Conservation (phyloP, 306 rosid species). For the Glycine latifolia region DNA sequence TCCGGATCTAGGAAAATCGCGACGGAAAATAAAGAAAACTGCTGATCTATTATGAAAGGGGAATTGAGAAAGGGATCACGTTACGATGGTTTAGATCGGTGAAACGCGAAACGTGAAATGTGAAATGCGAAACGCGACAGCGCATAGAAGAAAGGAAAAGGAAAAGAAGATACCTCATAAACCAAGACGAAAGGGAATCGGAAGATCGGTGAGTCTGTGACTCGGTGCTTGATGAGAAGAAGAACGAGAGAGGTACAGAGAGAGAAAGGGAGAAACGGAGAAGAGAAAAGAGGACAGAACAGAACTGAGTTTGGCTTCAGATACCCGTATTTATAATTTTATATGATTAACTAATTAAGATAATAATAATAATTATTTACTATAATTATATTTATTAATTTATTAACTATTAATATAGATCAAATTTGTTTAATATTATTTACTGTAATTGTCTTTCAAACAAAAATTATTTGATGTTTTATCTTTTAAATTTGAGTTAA, state of each 20-base stretch:
- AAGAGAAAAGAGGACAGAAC: neutral
- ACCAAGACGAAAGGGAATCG: slow-evolving; percentile 92
- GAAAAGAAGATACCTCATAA: slow-evolving; percentile 70
- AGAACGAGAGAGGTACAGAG: neutral
- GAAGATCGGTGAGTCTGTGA: slow-evolving; percentile 64
- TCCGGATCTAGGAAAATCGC: slow-evolving; percentile 29
- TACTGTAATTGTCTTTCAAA: no score
- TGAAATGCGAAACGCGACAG: neutral
- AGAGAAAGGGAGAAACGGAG: neutral
- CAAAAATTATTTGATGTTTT: no score
- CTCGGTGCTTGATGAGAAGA: slow-evolving; percentile 43
- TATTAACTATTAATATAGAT: no score
- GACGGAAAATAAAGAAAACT: neutral
- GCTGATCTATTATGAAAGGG: neutral
- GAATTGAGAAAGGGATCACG: slow-evolving; percentile 3
- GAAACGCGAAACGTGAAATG: neutral
- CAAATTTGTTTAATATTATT: no score
- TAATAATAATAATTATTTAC: neutral
- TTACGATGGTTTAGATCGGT: slow-evolving; percentile 20
- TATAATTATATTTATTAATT: no score
- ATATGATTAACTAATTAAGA: neutral
- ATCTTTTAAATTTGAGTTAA: no score
- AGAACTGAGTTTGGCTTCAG: neutral
- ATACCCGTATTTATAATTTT: slow-evolving; percentile 26
- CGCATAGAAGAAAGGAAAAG: neutral